Conservation (phyloP, 192 early-diverging fungal genomes). For the Coemansia sp. region DNA sequence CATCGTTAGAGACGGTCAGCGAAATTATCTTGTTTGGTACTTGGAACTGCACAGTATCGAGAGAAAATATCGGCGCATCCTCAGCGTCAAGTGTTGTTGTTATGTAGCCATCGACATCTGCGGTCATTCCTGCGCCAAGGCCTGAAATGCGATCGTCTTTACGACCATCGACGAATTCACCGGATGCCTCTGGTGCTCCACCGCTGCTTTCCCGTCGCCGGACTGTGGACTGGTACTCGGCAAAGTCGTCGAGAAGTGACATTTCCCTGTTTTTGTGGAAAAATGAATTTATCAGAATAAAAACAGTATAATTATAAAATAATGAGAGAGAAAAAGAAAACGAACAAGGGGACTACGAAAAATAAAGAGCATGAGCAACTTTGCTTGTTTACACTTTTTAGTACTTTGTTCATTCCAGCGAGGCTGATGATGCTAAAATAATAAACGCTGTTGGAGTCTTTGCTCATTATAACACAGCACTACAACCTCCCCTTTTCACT, state of each 20-base stretch:
- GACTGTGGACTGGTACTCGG: conserved; percentile 38
- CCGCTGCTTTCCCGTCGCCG: conserved; percentile 27
- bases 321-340: conserved; percentile 2
- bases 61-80: conserved; percentile 67
- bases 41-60: conserved; percentile 88
- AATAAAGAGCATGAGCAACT: not conserved
- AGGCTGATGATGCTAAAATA: not conserved
- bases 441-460: not conserved
- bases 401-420: not conserved
- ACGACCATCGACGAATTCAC: conserved; percentile 10
- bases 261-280: conserved; percentile 12
- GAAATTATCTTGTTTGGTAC: conserved; percentile 74
- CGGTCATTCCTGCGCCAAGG: not conserved
- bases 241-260: conserved; percentile 55
- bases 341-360: not conserved
- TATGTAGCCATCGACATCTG: conserved; percentile 38
- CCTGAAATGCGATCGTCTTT: conserved; percentile 2
- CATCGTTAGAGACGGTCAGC: conserved; percentile 80
- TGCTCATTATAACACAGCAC: not conserved
- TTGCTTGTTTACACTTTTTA: not conserved
- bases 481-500: not conserved
- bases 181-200: not conserved
- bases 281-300: not conserved
- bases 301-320: conserved; percentile 8
- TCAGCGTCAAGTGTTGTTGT: conserved; percentile 45